Base-by-base conservation (phyloP, 1,139 yeast genomes). In the Protomyces pachydermus region DNA sequence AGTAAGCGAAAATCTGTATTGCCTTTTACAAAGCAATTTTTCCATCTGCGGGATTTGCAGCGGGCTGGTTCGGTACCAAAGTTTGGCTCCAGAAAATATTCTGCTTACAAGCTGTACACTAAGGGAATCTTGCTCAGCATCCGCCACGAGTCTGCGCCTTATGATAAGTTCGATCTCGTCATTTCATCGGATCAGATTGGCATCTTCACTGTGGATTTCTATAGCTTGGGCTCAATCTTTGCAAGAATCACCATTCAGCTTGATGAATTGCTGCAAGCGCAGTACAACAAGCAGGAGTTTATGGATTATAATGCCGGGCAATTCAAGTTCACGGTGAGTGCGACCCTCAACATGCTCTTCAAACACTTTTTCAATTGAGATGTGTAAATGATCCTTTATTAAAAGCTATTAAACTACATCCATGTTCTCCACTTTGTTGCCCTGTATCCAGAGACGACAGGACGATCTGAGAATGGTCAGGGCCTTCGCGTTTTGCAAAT, bases 81-180 rank as follows among this genome's bases (percentile, higher is more conserved):
- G 71, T 89, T 86, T 74, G 96, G 96, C 8, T 88, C 95, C 0
- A 89, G 85, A 76, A 88, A 87, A 74, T 88, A 89, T 76, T 81
- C 90, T 0, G 86, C 90, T 2, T 86, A 88, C 67, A 87, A 85
- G 70, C 78, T 93, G 61, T 79, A 82, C 73, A 97, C 91, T 66
- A 86, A 83, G 70, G 87, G 88, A 1, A 81, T 91, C 1, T 73
- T 93, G 35, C 74, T 81, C 4, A 86, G 84, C 64, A 79, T 87
- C 60, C 35, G 48, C 20, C 80, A 79, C 9, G 68, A 71, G 2
- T 84, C 82, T 1, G 77, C 82, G 28, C 83, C 81, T 66, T 81
- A 84, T 56, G 88, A 89, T 12, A 88, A 86, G 70, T 80, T 88
- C 28, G 84, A 84, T 67, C 84, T 91, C 71, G 84, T 88, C 76